Base-by-base conservation (phyloP, 192 early-diverging fungal species). In the Coemansia asiatica region DNA sequence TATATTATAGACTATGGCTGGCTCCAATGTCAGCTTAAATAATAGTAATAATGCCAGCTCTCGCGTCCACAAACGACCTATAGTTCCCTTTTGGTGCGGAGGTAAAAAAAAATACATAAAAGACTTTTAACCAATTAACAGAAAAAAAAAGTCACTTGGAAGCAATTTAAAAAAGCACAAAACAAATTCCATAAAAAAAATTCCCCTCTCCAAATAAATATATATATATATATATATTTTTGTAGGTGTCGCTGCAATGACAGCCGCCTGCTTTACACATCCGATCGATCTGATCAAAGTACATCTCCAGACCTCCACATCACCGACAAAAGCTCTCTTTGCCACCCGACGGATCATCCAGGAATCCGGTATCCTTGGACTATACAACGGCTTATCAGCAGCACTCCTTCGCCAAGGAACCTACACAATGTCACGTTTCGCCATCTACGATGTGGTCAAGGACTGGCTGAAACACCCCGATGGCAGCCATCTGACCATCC, bases 271-370 rank as follows among this genome's bases (percentile, higher is more conserved):
- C 16, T 88, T 91, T 31, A 89, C 87, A 1, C 90, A 96, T 77
- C 89, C 91, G 50, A 84, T 97, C 44, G 93, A 95, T 74, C 76
- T 93, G 49, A 82, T 91, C 54, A 96, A 98, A 70, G 96, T 98
- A 31, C 89, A 93, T 15, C 72, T 98, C 51, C 96, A 98, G 67
- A 98, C 93, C 38, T 72, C 72, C 2, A 68, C 60, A 12, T 51
- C 44, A 76, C 85, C 31, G 82, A 87, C 53, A 75, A 82, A 26
- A 4, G 74, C 65, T 2, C 38, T 72, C 27, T 71, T 65, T 8
- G 72, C 69, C 6, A 60, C 63, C 86, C 88, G 51, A 70, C 90
- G 82, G 73, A 92, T 95, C 0, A 75, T 94, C 36, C 82, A 82
- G 1, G 87, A 89, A 63, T 87, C 94, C 31, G 95, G 95, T n/a